phyloP scores from a whole-genome alignment of 192 early-diverging fungal species.

The Coemansia sp. region DNA sequence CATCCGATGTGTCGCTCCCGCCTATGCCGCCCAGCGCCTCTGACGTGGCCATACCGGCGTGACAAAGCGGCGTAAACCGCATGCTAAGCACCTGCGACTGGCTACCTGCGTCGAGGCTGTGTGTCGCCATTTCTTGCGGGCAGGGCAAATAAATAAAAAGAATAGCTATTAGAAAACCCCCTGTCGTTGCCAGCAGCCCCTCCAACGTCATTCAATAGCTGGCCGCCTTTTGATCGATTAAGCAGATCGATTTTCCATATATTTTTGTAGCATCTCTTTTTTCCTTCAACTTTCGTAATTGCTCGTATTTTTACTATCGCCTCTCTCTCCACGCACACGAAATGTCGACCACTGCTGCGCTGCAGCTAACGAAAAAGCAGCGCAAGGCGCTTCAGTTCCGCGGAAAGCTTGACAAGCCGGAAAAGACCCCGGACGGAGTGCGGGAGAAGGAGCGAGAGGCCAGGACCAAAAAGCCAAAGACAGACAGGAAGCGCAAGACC shows the following conservation, averaged over 20 bases:
- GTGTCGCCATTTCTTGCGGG: background rate
- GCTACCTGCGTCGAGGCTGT: background rate
- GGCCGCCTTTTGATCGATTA: no score
- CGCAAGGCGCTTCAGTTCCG: slow-evolving; percentile 36
- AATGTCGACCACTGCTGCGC: slow-evolving; percentile 1
- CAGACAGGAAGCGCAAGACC: slow-evolving; percentile 12
- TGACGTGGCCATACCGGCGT: background rate
- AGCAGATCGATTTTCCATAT: no score
- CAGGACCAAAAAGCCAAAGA: background rate
- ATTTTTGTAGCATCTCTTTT: no score
- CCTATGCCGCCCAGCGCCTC: background rate
- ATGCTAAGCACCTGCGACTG: background rate
- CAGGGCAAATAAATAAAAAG: background rate
- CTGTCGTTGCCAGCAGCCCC: no score
- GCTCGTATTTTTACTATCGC: no score
- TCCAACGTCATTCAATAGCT: no score
- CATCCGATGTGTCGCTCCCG: slow-evolving; percentile 7
- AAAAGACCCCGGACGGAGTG: slow-evolving; percentile 1
- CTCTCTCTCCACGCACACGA: no score
- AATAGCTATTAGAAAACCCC: no score
- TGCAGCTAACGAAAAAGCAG: slow-evolving; percentile 46
- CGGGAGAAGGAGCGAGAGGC: slow-evolving; percentile 1
- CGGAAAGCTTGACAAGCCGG: slow-evolving; percentile 36
- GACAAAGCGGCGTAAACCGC: background rate
- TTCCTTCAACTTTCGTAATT: no score